Base-by-base conservation (phyloP, 2,329 filamentous ascomycete species). In the Triangularia setosa region DNA sequence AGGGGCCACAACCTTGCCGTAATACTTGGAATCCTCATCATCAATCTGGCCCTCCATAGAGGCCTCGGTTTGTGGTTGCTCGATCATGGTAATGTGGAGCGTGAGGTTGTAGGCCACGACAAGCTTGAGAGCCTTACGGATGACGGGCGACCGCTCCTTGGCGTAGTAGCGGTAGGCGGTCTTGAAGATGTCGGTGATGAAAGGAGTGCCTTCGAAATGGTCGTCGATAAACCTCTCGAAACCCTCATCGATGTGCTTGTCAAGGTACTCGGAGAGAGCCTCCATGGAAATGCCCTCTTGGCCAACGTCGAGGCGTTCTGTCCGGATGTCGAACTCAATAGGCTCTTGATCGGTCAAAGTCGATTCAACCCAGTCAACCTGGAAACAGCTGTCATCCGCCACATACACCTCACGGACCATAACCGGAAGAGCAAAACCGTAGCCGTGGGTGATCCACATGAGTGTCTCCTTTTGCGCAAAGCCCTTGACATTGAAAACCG, bases 51-150 rank as follows among this genome's bases (percentile, higher is more conserved):
- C 94, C 62, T 91, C 84, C 74, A 93, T 83, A 24, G 83, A 80
- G 68, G 92, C 87, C 73, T 97, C 92, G 14, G 92, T 89, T 21
- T 91, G 91, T 65, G 95, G 85, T 70, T 92, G 92, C 79, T 97
- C 92, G 25, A 97, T 90, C 86, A 97, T 90, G 69, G 94, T 97
- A 72, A 98, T 91, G 78, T 97, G 93, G 72, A 94, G 83, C 21
- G 94, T 98, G 63, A 98, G 83, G 79, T 97, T 97, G 84, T 98
- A 98, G 28, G 94, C 94, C 65, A 98, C 84, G 56, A 97, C 91
- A 61, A 97, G 87, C 83, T 97, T 97, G 71, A 98, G 84, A 0
- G 93, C 93, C 81, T 98, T 97, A 75, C 93, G 92, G 76, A 98
- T 92, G 70, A 97, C 91, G 1, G 91, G 90, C 65, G 92, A 86